A percentile compares a stretch with the other conserved stretches of the same genome.
Conservation (phyloP, 345 rosid species). For the Brassica cretica region DNA sequence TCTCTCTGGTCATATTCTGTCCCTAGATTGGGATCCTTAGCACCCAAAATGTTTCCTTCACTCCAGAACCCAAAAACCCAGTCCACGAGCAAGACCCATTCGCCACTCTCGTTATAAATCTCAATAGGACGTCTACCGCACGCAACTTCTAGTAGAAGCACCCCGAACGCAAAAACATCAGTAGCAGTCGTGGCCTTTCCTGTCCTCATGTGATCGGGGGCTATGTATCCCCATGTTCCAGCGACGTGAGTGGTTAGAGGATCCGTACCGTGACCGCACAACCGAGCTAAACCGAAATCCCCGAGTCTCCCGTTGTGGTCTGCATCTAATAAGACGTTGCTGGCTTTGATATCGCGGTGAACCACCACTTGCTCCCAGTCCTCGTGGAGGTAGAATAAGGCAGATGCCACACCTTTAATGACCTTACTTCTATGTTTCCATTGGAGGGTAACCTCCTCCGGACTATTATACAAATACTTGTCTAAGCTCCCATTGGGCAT, state of each 20-base stretch:
- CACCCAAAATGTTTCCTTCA: constrained; percentile 45
- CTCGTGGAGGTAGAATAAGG: no score
- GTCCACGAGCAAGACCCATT: constrained; percentile 47
- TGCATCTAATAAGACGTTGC: no score
- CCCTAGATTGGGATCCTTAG: no score
- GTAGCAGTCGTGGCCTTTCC: constrained; percentile 31
- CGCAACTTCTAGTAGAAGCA: no score
- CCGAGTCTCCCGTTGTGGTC: no score
- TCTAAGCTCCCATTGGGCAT: no score
- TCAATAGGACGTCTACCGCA: constrained; percentile 32
- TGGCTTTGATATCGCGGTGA: no score
- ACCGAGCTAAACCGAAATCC: constrained; percentile 72
- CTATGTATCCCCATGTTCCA: constrained; percentile 41
- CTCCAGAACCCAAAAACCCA: constrained; percentile 59
- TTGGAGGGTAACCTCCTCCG: constrained; percentile 46
- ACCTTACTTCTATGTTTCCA: constrained; percentile 79
- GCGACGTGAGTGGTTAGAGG: constrained; percentile 76
- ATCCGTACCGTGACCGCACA: constrained; percentile 66
- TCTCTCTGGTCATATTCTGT: no score
- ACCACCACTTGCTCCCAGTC: no score
- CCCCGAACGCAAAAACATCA: constrained; percentile 47
- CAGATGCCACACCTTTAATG: constrained; percentile 44
- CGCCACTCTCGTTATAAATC: constrained; percentile 36
- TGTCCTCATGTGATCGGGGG: constrained; percentile 61
- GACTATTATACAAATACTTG: constrained; percentile 54